These are phyloP conservation scores for Exophiala calicioides DNA, from an alignment of 2,329 filamentous ascomycete species.

Conservation along the genomic window DNA sequence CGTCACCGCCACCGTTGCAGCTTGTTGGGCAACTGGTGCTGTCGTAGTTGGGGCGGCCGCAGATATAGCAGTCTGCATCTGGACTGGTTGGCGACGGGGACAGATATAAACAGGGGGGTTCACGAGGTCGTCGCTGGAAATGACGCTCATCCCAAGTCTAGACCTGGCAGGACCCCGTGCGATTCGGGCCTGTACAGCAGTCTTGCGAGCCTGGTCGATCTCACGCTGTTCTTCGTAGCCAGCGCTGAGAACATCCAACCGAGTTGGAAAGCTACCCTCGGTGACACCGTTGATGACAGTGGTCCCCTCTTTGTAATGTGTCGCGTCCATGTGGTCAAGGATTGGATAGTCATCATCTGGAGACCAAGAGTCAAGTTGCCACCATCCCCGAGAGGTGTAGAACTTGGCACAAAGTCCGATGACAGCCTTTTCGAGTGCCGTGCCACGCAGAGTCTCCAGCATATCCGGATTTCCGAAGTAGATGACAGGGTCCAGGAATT, in stretches of 20 bases:
- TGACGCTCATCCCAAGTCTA: constrained; percentile 5
- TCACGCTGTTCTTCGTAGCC: constrained; percentile 11
- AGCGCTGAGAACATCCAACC: constrained; percentile 10
- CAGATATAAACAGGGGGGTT: background rate
- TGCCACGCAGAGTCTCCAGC: constrained; percentile 10
- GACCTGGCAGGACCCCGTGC: constrained; percentile 7
- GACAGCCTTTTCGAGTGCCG: constrained; percentile 17
- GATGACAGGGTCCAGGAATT: constrained; percentile 19
- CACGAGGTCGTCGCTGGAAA: constrained; percentile 7
- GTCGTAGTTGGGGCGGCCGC: too few relatives aligned
- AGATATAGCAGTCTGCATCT: background rate
- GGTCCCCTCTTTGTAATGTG: background rate
- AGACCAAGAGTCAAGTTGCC: constrained; percentile 9
- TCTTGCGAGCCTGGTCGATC: constrained; percentile 12
- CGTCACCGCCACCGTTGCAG: too few relatives aligned
- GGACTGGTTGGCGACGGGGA: background rate
- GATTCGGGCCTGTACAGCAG: constrained; percentile 9
- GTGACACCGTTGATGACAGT: constrained; percentile 20
- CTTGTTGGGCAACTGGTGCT: too few relatives aligned
- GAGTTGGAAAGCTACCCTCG: constrained; percentile 9
- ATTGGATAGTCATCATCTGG: constrained; percentile 9
- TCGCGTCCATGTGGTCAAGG: constrained; percentile 6
- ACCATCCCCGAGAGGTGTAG: constrained; percentile 13
- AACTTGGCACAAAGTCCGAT: constrained; percentile 16
- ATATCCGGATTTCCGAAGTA: constrained; percentile 14